Conservation (phyloP, 1,284 basidiomycete species). For the Cryptococcus jaspeensis region DNA sequence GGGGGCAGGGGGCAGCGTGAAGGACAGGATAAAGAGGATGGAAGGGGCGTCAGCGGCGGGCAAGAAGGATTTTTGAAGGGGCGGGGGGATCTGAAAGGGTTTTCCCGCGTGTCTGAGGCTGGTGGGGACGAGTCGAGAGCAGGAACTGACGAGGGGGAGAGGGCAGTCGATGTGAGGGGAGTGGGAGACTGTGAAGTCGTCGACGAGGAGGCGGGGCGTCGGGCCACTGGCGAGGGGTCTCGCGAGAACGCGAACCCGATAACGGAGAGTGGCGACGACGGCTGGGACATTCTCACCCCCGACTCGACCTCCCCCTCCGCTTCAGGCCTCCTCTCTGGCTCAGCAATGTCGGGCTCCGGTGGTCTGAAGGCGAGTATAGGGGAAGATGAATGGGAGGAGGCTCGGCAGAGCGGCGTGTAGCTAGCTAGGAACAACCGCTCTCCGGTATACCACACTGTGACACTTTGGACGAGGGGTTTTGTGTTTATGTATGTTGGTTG, state of each 20-base stretch:
- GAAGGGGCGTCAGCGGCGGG: background rate
- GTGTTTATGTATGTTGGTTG: too few relatives aligned
- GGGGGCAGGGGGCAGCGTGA: background rate
- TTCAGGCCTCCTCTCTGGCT: background rate
- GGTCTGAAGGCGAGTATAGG: background rate
- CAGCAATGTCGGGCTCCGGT: background rate
- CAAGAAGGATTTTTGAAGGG: slow-evolving; percentile 14
- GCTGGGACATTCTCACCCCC: slow-evolving; percentile 4
- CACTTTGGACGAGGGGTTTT: too few relatives aligned
- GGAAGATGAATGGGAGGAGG: slow-evolving; percentile 6
- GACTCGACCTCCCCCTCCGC: background rate
- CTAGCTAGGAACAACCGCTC: too few relatives aligned
- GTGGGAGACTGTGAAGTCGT: background rate
- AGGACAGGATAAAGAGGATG: background rate
- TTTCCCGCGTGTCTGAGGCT: background rate
- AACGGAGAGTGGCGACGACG: background rate
- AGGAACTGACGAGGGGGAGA: background rate
- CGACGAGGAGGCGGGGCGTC: background rate
- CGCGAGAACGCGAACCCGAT: background rate
- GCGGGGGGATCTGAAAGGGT: slow-evolving; percentile 9
- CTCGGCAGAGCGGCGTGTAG: background rate
- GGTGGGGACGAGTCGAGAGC: background rate
- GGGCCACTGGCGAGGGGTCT: background rate
- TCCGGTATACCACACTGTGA: too few relatives aligned
- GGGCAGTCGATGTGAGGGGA: background rate